These are phyloP conservation scores for Fusarium luffae DNA, from an alignment of 2,329 filamentous ascomycete species.

Conservation along the genomic window DNA sequence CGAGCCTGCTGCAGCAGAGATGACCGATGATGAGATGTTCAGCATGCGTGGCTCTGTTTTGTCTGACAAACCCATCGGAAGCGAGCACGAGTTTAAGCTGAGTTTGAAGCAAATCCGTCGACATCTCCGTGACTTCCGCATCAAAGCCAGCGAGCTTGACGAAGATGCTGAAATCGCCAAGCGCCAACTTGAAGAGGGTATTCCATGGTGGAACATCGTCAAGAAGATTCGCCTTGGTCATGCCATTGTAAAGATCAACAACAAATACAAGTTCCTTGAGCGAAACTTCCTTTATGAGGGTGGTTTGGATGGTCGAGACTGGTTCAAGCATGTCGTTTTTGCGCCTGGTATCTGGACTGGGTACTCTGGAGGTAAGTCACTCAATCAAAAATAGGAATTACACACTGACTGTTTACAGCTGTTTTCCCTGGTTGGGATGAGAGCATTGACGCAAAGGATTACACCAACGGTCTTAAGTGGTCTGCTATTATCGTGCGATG, in stretches of 20 bases:
- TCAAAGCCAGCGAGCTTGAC: constrained; percentile 59
- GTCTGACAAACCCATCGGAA: constrained; percentile 47
- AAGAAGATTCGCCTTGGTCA: constrained; percentile 72
- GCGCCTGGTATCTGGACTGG: constrained; percentile 93
- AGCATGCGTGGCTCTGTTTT: constrained; percentile 44
- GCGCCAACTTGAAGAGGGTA: constrained; percentile 59
- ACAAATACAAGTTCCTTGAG: constrained; percentile 86
- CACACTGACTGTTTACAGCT: constrained; percentile 50
- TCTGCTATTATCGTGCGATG: constrained; percentile 66
- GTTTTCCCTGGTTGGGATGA: constrained; percentile 72
- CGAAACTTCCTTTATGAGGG: constrained; percentile 79
- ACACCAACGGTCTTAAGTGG: constrained; percentile 68
- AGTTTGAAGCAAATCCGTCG: constrained; percentile 54
- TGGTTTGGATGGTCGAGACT: constrained; percentile 81
- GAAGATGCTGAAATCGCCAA: constrained; percentile 56
- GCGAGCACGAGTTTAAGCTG: constrained; percentile 53
- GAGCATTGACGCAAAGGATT: constrained; percentile 70
- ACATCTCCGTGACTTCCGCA: constrained; percentile 52
- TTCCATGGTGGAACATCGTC: constrained; percentile 85
- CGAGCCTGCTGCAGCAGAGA: constrained; percentile 40
- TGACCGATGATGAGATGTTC: constrained; percentile 48
- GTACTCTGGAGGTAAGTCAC: constrained; percentile 76
- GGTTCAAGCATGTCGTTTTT: constrained; percentile 97
- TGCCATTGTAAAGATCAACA: constrained; percentile 75
- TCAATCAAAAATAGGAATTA: neutral